Conservation (phyloP, 352 stramenopile genomes). For the Bremia lactucae region DNA sequence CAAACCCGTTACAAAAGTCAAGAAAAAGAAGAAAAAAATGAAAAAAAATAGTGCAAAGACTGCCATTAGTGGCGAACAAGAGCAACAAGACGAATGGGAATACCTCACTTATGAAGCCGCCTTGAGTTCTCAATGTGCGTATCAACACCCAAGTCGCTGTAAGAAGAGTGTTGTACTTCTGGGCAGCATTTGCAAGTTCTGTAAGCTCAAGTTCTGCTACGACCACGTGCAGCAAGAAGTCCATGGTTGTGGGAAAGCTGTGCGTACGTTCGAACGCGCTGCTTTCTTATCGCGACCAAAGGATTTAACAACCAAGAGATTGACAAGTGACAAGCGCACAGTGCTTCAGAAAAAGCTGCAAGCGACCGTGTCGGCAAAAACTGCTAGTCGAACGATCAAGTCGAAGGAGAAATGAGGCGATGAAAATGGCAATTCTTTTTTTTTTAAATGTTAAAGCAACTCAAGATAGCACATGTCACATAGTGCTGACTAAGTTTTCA, state of each 20-base stretch:
- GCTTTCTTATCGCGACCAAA: conserved; percentile 37
- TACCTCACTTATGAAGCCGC: conserved; percentile 57
- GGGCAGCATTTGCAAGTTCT: conserved; percentile 68
- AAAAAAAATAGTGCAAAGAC: conserved; percentile 28
- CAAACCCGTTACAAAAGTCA: too few relatives aligned
- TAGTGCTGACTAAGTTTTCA: conserved; percentile 62
- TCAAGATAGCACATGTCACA: too few relatives aligned
- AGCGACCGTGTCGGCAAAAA: conserved; percentile 45
- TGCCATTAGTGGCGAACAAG: conserved; percentile 16
- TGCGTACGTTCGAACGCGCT: conserved; percentile 42
- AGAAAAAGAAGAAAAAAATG: conserved; percentile 40
- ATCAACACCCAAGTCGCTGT: conserved; percentile 33
- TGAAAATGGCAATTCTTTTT: too few relatives aligned
- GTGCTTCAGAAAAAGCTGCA: conserved; percentile 65
- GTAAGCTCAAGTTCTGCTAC: conserved; percentile 83
- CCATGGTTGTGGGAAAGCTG: conserved; percentile 65
- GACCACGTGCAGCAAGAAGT: conserved; percentile 60
- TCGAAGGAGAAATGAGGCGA: conserved; percentile 47
- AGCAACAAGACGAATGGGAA: conserved; percentile 57
- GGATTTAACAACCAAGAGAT: conserved; percentile 19
- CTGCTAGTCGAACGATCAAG: conserved; percentile 33
- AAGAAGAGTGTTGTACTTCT: conserved; percentile 51
- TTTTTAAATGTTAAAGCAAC: too few relatives aligned
- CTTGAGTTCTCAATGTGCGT: conserved; percentile 42
- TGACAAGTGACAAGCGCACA: conserved; percentile 47